These are phyloP conservation scores for Rhizoclosmatium sp. DNA, from an alignment of 192 early-diverging fungal species.

Conservation along the genomic window DNA sequence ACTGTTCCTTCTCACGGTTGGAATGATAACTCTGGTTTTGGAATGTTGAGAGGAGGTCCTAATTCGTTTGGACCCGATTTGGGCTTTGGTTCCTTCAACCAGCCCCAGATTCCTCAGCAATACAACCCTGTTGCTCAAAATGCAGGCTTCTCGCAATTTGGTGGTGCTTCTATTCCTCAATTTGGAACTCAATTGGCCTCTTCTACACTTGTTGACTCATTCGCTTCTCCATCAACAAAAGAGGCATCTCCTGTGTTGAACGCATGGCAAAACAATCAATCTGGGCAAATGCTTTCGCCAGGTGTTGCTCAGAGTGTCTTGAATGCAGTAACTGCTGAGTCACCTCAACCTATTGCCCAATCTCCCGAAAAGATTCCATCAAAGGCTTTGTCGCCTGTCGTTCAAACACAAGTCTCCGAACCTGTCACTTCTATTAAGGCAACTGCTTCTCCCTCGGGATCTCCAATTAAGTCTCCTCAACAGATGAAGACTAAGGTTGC, in stretches of 20 bases:
- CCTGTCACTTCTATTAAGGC: neutral
- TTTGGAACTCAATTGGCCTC: conserved; percentile 17
- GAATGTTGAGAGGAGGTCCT: neutral
- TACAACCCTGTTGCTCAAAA: conserved; percentile 6
- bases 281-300: neutral
- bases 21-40: neutral
- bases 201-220: neutral
- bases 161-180: neutral
- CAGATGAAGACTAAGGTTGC: neutral
- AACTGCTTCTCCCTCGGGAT: neutral
- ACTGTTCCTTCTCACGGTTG: neutral
- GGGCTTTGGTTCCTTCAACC: neutral
- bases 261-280: conserved; percentile 6
- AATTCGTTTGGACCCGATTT: conserved; percentile 21
- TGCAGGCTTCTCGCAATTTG: conserved; percentile 17
- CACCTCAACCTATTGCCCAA: neutral
- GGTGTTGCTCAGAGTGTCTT: neutral
- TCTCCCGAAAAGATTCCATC: neutral
- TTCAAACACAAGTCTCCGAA: neutral
- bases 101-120: conserved; percentile 2
- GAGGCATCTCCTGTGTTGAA: neutral
- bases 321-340: neutral
- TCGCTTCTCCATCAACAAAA: conserved; percentile 3
- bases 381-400: conserved; percentile 2
- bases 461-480: neutral